phyloP scores from a whole-genome alignment of 768 basidiomycete genomes.

The Atractiella rhizophila region DNA sequence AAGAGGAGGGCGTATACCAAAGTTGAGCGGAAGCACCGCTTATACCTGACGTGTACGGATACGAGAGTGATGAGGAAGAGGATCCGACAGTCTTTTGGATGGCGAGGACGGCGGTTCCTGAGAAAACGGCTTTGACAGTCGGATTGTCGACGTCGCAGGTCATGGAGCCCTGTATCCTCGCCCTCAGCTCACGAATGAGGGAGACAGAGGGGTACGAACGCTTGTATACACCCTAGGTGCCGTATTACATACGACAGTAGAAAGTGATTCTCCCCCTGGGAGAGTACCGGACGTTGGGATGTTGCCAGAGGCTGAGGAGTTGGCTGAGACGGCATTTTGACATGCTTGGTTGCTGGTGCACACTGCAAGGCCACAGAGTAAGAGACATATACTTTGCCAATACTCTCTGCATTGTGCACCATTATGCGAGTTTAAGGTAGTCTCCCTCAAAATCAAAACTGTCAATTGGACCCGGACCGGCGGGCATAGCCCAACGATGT shows the following conservation, averaged over 20 bases:
- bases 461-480: too few relatives aligned
- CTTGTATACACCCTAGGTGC: slow-evolving; percentile 44
- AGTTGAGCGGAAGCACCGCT: slow-evolving; percentile 41
- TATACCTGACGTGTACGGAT: slow-evolving; percentile 24
- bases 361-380: too few relatives aligned
- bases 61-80: slow-evolving; percentile 23
- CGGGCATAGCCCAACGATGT: too few relatives aligned
- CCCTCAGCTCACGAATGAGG: too few relatives aligned
- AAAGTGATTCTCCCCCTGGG: slow-evolving; percentile 23
- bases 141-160: slow-evolving; percentile 66
- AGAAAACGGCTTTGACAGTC: slow-evolving; percentile 50
- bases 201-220: too few relatives aligned
- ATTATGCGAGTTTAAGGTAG: too few relatives aligned
- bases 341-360: too few relatives aligned
- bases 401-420: too few relatives aligned
- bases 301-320: neutral
- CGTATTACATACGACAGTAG: slow-evolving; percentile 48
- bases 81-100: slow-evolving; percentile 42
- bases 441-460: too few relatives aligned
- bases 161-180: slow-evolving; percentile 53
- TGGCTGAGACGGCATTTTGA: neutral
- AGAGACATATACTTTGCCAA: too few relatives aligned
- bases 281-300: neutral
- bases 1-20: slow-evolving; percentile 27
- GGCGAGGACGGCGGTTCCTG: slow-evolving; percentile 43